Conservation (phyloP, 768 basidiomycete species). For the Candolleomyces aberdarensis region DNA sequence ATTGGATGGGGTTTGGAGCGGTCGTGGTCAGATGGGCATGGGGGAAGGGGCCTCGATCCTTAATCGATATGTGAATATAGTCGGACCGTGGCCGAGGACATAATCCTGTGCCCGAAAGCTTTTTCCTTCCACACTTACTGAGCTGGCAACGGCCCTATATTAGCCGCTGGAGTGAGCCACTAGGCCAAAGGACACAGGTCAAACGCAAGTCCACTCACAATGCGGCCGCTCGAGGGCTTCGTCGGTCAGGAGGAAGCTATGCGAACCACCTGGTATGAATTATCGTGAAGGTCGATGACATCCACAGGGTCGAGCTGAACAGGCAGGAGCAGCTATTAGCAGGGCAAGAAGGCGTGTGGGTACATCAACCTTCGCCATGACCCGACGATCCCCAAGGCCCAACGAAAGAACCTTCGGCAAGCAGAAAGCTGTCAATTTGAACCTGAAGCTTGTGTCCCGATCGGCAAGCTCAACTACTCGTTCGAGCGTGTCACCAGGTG, state of each 20-base stretch:
- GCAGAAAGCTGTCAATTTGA: constrained; percentile 7
- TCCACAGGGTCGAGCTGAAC: not conserved
- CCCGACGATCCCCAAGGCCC: constrained; percentile 12
- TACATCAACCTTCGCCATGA: constrained; percentile 13
- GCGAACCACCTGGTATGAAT: not conserved
- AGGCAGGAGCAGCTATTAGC: not conserved
- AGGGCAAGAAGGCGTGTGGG: not conserved
- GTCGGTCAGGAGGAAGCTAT: no score
- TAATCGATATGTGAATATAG: constrained; percentile 6
- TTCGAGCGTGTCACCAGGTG: constrained; percentile 5
- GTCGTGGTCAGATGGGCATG: not conserved
- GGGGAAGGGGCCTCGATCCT: not conserved
- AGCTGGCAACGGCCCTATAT: not conserved
- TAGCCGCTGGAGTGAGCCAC: no score
- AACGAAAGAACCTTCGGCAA: constrained; percentile 12
- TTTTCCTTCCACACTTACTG: constrained; percentile 3
- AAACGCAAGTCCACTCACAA: no score
- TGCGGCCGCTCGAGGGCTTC: no score
- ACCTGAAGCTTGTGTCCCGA: constrained; percentile 8
- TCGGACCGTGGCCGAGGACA: constrained; percentile 6
- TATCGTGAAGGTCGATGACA: not conserved
- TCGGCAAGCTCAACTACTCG: constrained; percentile 9
- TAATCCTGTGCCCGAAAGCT: constrained; percentile 6
- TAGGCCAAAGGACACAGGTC: no score
- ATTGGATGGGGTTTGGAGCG: not conserved